These are phyloP conservation scores for Fonsecaea pedrosoi DNA, from an alignment of 2,329 filamentous ascomycete species.

Conservation along the genomic window DNA sequence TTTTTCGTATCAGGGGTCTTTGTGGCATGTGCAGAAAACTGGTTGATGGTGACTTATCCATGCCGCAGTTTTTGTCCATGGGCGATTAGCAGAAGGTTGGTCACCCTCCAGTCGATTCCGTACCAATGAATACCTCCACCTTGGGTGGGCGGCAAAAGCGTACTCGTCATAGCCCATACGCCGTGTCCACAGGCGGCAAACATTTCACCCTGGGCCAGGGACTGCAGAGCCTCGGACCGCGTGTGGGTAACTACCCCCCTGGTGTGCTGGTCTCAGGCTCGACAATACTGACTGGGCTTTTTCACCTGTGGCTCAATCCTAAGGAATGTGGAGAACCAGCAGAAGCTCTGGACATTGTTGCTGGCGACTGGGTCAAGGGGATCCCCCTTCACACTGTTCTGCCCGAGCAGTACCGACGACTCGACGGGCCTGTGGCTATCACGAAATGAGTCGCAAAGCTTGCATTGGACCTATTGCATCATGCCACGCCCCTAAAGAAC, in stretches of 20 bases:
- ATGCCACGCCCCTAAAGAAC: conserved; percentile 30
- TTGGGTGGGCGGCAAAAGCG: conserved; percentile 2
- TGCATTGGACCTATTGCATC: conserved; percentile 32
- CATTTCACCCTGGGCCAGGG: conserved; percentile 16
- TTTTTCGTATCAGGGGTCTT: background rate
- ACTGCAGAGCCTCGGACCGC: conserved; percentile 26
- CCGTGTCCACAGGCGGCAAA: conserved; percentile 8
- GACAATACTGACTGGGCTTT: conserved; percentile 16
- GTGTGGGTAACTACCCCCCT: conserved; percentile 8
- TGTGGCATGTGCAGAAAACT: conserved; percentile 2
- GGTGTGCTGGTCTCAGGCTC: conserved; percentile 14
- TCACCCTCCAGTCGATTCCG: background rate
- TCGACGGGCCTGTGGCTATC: conserved; percentile 6
- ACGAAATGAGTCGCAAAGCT: conserved; percentile 11
- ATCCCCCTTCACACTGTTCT: background rate
- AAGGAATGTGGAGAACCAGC: conserved; percentile 16
- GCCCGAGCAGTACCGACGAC: conserved; percentile 14
- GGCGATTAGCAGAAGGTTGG: background rate
- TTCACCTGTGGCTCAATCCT: conserved; percentile 3
- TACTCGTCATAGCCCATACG: conserved; percentile 16
- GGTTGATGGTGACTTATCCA: conserved; percentile 10
- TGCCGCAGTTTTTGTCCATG: background rate
- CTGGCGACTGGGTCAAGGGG: background rate
- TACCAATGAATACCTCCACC: conserved; percentile 3
- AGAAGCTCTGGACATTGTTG: conserved; percentile 10